Evolutionary conservation across 257 asterid species (phyloP), one percentile per base, ranked within the genome.

Genomic region (Vinca minor): DNA sequence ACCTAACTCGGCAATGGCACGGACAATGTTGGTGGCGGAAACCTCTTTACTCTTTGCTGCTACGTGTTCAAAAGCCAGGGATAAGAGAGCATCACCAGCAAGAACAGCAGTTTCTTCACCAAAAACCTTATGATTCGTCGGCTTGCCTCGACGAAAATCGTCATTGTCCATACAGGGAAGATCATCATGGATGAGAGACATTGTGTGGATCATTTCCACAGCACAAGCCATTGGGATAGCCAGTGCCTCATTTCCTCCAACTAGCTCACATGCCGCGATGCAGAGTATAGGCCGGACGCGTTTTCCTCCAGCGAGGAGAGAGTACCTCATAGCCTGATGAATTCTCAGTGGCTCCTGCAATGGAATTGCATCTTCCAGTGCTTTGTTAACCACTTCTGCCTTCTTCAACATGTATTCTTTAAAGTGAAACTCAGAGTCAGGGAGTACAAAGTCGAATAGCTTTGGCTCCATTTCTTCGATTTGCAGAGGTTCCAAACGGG

Each of bases 161-260:
- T 85, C 90, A 32, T 83, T 53, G 66, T 83, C 95, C 90, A 84
- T 85, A 71, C 95, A 85, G 0, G 93, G 95, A 36, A 87, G 90
- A 65, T 85, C 95, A 32, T 87, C 93, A 42, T 87, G 93, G 50
- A 87, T 75, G 46, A 85, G 76, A 13, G 95, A 83, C 93, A 83
- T 85, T 3, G 93, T 87, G 46, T 87, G 93, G 63, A 87, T 81
- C 90, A 87, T 87, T 67, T 87, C 90, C 15, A 85, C 17, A 0
- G 90, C 84, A 53, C 93, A 83, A 9, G 93, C 90, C 53, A 65
- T 48, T 31, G 95, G 93, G 15, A 79, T 42, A 17, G 87, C 90
- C 20, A 32, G 12, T 0, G 75, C 65, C 44, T 81, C 83, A n/a
- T 78, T 63, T 4, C 93, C 93, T 4, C 93, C 90, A 3, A 85